Evolutionary conservation across 768 basidiomycete genomes (phyloP).

Genomic region (Mycena rosella): DNA sequence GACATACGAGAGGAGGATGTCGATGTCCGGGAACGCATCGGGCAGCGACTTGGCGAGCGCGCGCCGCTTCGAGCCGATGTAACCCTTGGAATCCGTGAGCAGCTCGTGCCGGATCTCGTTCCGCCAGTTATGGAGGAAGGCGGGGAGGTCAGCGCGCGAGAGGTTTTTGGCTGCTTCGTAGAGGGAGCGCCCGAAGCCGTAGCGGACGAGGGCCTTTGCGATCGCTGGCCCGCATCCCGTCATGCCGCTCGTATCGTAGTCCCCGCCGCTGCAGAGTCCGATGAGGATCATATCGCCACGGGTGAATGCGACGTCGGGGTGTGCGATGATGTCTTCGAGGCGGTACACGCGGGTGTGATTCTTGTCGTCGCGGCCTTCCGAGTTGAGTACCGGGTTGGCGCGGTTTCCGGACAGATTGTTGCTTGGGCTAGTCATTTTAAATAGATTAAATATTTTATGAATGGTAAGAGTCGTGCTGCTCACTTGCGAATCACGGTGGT

Average conservation of each 20-base stretch:
- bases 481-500: conserved; percentile 88
- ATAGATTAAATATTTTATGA: conserved; percentile 10
- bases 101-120: conserved; percentile 72
- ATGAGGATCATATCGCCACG: conserved; percentile 87
- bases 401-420: conserved; percentile 81
- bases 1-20: conserved; percentile 82
- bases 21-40: conserved; percentile 77
- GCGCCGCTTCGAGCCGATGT: conserved; percentile 73
- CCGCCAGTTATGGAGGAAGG: conserved; percentile 75
- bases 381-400: conserved; percentile 71
- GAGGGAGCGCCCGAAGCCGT: conserved; percentile 83
- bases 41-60: conserved; percentile 75
- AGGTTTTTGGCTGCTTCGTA: conserved; percentile 68
- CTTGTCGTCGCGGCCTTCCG: conserved; percentile 79
- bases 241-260: conserved; percentile 84
- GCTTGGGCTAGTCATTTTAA: conserved; percentile 63
- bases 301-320: conserved; percentile 60
- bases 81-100: conserved; percentile 73
- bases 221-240: conserved; percentile 76
- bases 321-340: conserved; percentile 52
- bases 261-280: conserved; percentile 89
- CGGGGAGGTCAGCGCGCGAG: conserved; percentile 56
- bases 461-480: no score
- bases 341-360: conserved; percentile 70
- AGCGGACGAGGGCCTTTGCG: conserved; percentile 83